Evolutionary conservation across 2,329 filamentous ascomycete species (phyloP), one percentile per base, ranked within the genome.

Genomic region (Tolypocladium tropicale): DNA sequence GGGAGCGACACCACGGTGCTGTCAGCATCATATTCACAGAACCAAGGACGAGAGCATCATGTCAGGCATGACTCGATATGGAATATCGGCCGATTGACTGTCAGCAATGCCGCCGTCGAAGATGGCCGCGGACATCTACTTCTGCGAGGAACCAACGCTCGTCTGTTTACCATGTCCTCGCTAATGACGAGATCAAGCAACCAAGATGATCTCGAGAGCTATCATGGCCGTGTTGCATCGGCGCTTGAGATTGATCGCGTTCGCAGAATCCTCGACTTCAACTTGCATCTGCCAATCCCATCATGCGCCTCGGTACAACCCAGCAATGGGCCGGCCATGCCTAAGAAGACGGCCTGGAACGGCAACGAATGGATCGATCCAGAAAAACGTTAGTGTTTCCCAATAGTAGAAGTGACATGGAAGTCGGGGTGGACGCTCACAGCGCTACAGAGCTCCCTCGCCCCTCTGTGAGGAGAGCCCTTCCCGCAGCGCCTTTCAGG

Each of bases 401-500:
- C 18, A 11, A 28, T 18, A 28, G 2, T 6, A 10, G 18, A 32
- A 18, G 16, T 0, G 10, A 32, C 28, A 4, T 21, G 28, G 28
- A 28, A 50, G 34, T 37, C 25, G 25, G 51, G 25, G 37, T 52
- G 32, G 12, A 46, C 34, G 34, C 49, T 37, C 63, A 70, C 55
- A 63, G 65, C 56, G 74, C 30, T 11, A 21, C 43, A 52, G 55
- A 34, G 25, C 12, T 12, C 9, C 18, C 18, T 18, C 49, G 43
- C 50, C 56, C 61, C 53, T 36, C 54, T 25, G 56, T 49, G n/a
- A 63, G 49, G 36, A 64, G 78, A 55, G 70, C 76, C 37, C 76
- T 94, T 46, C 88, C 90, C 39, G 78, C 80, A 9, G 80, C 88
- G 21, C 89, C 91, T 6, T 95, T 95, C 74, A 89, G 88, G 85